Base-by-base conservation (phyloP, 768 basidiomycete genomes). In the Tephrocybe sp. region DNA sequence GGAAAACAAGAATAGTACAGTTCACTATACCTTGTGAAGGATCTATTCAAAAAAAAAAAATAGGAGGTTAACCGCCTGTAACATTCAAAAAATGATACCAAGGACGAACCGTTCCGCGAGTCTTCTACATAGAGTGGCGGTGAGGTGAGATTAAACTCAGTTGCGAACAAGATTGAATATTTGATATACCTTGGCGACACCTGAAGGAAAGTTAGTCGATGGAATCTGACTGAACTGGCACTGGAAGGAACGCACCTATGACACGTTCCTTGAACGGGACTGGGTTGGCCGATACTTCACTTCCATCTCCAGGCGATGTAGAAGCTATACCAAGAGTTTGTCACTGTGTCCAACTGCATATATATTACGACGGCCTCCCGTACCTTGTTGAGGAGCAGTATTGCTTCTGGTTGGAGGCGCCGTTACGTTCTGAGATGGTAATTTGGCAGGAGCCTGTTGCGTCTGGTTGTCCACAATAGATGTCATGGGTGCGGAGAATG, bases 231-330 rank as follows among this genome's bases (percentile, higher is more conserved):
- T 49, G 16, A 44, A 18, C 26, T 44, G 31, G 49, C 28, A 31
- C 47, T 31, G 19, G 52, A 47, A 21, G 54, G 18, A 18, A 36
- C 12, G 22, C 52, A 80, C 82, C 83, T 38, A 82, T 74, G 7
- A 83, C 78, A 49, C 70, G 73, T 38, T 84, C 81, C 61, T 82
- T 84, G 68, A 83, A 84, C 12, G 82, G 71, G 25, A 77, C 71
- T 44, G 70, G 51, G 24, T 16, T 59, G 43, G 18, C 62, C 45
- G 59, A 68, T 2, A 71, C 64, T 30, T 66, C 62, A 1, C 47
- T 38, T 16, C 71, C 72, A 44, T 69, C 69, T n/a, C 60, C 69
- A 9, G 72, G 69, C 28, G 60, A 56, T 0, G 67, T 61, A 1
- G 72, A 69, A 24, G 58, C 74, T 76, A 28, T 5, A 22, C 25